Conservation (phyloP, 805 yeast species). For the Blastobotrys muscicola region DNA sequence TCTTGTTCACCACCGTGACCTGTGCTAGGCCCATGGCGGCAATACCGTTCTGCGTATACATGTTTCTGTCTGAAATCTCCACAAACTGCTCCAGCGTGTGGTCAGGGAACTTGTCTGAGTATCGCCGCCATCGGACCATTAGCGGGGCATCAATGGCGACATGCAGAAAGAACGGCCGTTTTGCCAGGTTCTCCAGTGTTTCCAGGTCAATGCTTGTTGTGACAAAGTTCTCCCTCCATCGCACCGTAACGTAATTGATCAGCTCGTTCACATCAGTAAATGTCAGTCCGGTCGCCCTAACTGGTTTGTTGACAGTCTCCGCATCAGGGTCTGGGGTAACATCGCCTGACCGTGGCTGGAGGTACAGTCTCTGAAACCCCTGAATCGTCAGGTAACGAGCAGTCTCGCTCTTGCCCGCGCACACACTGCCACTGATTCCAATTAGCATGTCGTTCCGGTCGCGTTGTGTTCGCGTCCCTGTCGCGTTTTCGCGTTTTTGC, state of each 20-base stretch:
- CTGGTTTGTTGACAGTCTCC: not conserved
- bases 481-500: no score
- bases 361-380: slow-evolving; percentile 38
- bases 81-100: slow-evolving; percentile 31
- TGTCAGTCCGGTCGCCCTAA: slow-evolving; percentile 4
- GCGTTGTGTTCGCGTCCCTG: no score
- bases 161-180: slow-evolving; percentile 80
- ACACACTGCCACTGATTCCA: slow-evolving; percentile 62
- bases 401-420: slow-evolving; percentile 60
- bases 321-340: not conserved
- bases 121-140: slow-evolving; percentile 10
- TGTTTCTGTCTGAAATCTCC: slow-evolving; percentile 24
- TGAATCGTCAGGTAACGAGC: slow-evolving; percentile 46
- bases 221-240: slow-evolving; percentile 60
- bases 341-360: slow-evolving; percentile 6
- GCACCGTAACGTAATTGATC: slow-evolving; percentile 49
- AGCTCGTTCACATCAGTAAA: slow-evolving; percentile 39
- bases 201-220: slow-evolving; percentile 40
- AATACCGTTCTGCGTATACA: slow-evolving; percentile 23
- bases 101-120: slow-evolving; percentile 1
- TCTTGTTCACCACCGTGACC: slow-evolving; percentile 48
- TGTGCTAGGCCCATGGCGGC: slow-evolving; percentile 42
- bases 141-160: slow-evolving; percentile 66
- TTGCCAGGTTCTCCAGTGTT: slow-evolving; percentile 39
- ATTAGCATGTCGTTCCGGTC: slow-evolving; percentile 42